phyloP scores from a whole-genome alignment of 176 grass and related monocot genomes.

The Hyparrhenia diplandra region DNA sequence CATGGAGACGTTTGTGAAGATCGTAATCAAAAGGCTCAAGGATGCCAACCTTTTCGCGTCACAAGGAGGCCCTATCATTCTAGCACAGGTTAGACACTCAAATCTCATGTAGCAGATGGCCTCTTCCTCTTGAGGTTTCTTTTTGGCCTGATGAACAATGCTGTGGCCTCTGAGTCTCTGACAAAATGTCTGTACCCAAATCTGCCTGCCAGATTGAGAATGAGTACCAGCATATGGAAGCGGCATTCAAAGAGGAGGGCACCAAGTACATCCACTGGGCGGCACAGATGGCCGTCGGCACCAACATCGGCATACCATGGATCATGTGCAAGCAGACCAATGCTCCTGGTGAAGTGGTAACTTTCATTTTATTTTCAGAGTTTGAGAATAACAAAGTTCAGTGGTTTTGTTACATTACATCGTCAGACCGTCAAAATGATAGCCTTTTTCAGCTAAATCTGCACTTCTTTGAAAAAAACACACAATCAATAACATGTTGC shows the following conservation, averaged over 20 bases:
- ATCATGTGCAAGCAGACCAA: slow-evolving; percentile 88
- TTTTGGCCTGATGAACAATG: background rate
- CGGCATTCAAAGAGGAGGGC: slow-evolving; percentile 48
- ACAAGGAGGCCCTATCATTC: slow-evolving; percentile 88
- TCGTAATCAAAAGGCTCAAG: slow-evolving; percentile 63
- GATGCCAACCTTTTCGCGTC: slow-evolving; percentile 71
- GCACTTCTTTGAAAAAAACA: background rate
- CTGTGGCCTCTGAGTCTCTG: background rate
- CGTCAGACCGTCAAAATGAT: background rate
- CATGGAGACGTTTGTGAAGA: slow-evolving; percentile 65
- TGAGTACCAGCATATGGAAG: slow-evolving; percentile 63
- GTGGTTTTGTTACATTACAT: background rate
- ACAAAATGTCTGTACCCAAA: background rate
- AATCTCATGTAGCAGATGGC: background rate
- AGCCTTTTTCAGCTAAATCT: background rate
- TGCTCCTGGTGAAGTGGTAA: slow-evolving; percentile 74
- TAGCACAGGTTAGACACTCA: slow-evolving; percentile 56
- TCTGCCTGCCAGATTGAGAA: slow-evolving; percentile 69
- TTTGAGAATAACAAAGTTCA: background rate
- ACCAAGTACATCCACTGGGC: slow-evolving; percentile 69
- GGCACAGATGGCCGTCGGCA: slow-evolving; percentile 44
- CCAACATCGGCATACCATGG: slow-evolving; percentile 67
- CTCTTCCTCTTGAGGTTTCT: background rate
- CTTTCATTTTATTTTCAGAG: background rate
- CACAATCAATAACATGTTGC: background rate